Evolutionary conservation across 371 early-diverging fungal genomes (phyloP).

Genomic region (Mortierella sp.): DNA sequence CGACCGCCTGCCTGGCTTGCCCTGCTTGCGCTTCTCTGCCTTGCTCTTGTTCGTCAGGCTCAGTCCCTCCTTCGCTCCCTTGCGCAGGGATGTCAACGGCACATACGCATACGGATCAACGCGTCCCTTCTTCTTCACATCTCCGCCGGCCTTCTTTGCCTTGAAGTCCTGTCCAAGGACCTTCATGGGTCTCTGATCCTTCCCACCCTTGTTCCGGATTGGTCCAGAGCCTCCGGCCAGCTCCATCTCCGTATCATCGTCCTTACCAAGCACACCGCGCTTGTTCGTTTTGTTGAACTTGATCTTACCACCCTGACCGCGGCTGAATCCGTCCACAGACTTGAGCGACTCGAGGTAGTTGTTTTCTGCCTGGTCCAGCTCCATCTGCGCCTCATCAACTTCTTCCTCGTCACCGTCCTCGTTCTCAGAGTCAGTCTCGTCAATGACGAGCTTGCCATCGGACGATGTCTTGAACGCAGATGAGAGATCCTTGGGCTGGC

Average conservation of each 20-base stretch:
- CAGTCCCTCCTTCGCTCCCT: slow-evolving; percentile 48
- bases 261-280: slow-evolving; percentile 63
- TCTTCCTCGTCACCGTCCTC: slow-evolving; percentile 46
- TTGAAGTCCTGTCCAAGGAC: slow-evolving; percentile 66
- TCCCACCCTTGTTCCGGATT: slow-evolving; percentile 45
- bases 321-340: slow-evolving; percentile 87
- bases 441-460: slow-evolving; percentile 86
- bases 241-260: slow-evolving; percentile 66
- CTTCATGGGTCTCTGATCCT: slow-evolving; percentile 40
- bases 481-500: slow-evolving; percentile 62
- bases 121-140: slow-evolving; percentile 88
- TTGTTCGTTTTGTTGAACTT: slow-evolving; percentile 85
- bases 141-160: slow-evolving; percentile 89
- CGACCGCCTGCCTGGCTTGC: slow-evolving; percentile 46
- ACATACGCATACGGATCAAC: slow-evolving; percentile 97
- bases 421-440: slow-evolving; percentile 66
- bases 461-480: slow-evolving; percentile 72
- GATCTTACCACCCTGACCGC: slow-evolving; percentile 85
- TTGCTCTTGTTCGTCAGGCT: slow-evolving; percentile 54
- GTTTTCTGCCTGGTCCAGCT: slow-evolving; percentile 71
- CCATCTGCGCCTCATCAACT: slow-evolving; percentile 60
- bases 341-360: slow-evolving; percentile 85
- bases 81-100: slow-evolving; percentile 72
- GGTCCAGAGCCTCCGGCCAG: slow-evolving; percentile 44
- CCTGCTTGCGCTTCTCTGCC: slow-evolving; percentile 49